Evolutionary conservation across 805 yeast genomes (phyloP).

Genomic region (Diddensiella santjacobensis): DNA sequence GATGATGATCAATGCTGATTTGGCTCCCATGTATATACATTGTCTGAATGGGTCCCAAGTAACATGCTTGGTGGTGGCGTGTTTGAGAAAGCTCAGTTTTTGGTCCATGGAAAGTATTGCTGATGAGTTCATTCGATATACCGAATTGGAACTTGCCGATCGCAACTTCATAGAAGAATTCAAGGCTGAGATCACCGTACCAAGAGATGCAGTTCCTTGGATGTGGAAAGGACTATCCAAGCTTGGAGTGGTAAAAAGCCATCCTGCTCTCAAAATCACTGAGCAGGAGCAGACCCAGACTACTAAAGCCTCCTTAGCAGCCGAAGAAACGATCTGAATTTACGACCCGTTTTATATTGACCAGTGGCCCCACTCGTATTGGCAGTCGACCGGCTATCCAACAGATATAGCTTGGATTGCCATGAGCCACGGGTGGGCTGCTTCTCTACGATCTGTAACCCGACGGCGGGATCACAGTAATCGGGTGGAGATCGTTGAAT

Average conservation of each 20-base stretch:
- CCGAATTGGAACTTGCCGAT: slow-evolving; percentile 78
- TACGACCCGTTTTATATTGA: not conserved
- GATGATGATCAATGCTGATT: slow-evolving; percentile 52
- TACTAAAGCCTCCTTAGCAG: not conserved
- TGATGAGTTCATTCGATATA: slow-evolving; percentile 75
- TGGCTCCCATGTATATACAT: slow-evolving; percentile 75
- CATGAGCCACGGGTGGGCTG: not conserved
- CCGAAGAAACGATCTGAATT: not conserved
- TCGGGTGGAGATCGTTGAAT: not conserved
- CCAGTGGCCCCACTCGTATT: not conserved
- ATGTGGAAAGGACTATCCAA: slow-evolving; percentile 61
- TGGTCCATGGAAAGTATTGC: slow-evolving; percentile 90
- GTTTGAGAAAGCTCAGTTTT: slow-evolving; percentile 72
- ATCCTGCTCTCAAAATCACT: slow-evolving; percentile 39
- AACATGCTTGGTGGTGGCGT: slow-evolving; percentile 79
- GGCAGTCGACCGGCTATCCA: not conserved
- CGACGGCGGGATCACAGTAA: not conserved
- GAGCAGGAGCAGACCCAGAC: not conserved
- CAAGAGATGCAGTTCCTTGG: slow-evolving; percentile 53
- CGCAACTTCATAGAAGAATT: slow-evolving; percentile 79
- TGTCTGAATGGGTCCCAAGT: slow-evolving; percentile 89
- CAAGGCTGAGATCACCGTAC: slow-evolving; percentile 58
- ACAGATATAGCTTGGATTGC: not conserved
- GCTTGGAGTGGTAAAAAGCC: slow-evolving; percentile 50
- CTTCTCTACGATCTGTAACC: not conserved